A percentile compares a stretch with the other conserved stretches of the same genome.
Evolutionary conservation across 345 rosid species (phyloP).

Genomic region (Populus ilicifolia): DNA sequence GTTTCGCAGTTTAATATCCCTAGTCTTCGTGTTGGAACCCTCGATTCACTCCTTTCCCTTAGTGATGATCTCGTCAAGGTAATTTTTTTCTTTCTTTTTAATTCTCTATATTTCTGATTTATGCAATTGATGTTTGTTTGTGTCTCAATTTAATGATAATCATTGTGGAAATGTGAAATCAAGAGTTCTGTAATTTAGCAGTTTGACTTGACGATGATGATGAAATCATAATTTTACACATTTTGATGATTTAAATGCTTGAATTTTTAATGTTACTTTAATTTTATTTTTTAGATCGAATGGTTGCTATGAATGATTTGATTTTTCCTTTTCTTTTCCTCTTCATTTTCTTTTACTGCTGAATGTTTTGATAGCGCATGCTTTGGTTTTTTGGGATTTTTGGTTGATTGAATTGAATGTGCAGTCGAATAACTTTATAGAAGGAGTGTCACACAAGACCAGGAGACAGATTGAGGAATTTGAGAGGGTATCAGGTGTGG

Average conservation of each 20-base stretch:
- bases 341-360: not conserved
- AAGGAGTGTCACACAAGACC: conserved; percentile 92
- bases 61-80: conserved; percentile 97
- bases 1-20: conserved; percentile 76
- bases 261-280: not conserved
- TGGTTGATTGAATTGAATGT: conserved; percentile 6
- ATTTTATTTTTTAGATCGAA: not conserved
- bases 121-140: not conserved
- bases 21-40: conserved; percentile 96
- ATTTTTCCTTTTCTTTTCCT: not conserved
- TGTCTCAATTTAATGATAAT: not conserved
- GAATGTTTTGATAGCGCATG: not conserved
- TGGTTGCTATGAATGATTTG: not conserved
- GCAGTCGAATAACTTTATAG: conserved; percentile 88
- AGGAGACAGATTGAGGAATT: conserved; percentile 97
- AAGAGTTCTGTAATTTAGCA: not conserved
- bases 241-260: not conserved
- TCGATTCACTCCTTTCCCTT: conserved; percentile 91
- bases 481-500: conserved; percentile 79
- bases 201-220: not conserved
- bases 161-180: not conserved
- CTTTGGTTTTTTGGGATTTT: not conserved
- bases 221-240: not conserved
- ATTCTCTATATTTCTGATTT: not conserved
- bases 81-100: not conserved